Evolutionary conservation across 441 rosid species (phyloP).

Genomic region (Syzygium malaccense): DNA sequence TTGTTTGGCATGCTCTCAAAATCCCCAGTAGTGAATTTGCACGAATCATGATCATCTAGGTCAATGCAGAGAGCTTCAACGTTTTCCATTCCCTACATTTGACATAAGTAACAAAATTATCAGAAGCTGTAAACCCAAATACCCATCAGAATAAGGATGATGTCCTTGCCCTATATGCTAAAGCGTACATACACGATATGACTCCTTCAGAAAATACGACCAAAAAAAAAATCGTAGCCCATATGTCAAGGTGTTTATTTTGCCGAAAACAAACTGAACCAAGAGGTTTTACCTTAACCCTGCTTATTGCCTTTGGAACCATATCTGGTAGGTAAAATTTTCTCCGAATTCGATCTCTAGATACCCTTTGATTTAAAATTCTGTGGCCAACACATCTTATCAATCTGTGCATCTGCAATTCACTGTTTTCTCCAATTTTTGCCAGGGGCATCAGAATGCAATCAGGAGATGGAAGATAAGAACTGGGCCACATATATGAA

Average conservation of each 20-base stretch:
- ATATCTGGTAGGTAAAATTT: not conserved
- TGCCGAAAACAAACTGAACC: not conserved
- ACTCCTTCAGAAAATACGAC: fast-evolving
- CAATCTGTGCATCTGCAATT: not conserved
- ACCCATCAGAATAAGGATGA: not conserved
- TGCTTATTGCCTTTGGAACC: not conserved
- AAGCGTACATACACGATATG: not conserved
- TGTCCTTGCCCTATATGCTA: not conserved
- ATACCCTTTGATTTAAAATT: not conserved
- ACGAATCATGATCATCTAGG: not conserved
- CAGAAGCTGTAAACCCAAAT: not conserved
- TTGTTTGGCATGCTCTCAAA: not conserved
- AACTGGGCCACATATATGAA: not conserved
- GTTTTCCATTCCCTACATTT: not conserved
- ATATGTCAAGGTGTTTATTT: not conserved
- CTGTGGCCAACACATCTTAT: not conserved
- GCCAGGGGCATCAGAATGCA: not conserved
- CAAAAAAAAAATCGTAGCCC: not conserved
- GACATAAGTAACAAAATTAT: not conserved
- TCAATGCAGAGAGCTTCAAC: not conserved
- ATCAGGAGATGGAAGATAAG: not conserved
- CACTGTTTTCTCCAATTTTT: not conserved
- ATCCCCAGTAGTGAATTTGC: not conserved
- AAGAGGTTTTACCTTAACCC: not conserved
- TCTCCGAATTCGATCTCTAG: not conserved